Base-by-base conservation (phyloP, 345 rosid species). In the Turritis glabra region DNA sequence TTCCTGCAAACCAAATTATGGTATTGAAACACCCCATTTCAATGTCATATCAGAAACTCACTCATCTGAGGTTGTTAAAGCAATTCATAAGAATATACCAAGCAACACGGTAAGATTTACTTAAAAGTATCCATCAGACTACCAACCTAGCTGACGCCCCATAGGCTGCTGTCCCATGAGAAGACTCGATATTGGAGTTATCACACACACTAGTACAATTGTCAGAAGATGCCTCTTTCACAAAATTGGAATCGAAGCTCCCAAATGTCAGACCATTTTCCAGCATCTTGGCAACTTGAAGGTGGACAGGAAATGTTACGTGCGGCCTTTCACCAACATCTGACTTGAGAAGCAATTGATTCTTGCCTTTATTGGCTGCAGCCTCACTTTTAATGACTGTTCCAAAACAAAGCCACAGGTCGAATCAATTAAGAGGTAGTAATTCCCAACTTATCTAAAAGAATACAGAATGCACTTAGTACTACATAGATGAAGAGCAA, bases 261-360 rank as follows among this genome's bases (percentile, higher is more conserved):
- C 98, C 98, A 86, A 92, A 92, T 63, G 87, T 84, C 76, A 92
- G 79, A 22, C 93, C 93, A 77, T 80, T 87, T 72, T 84, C 87
- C 30, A 90, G 76, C 76, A 82, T 88, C 79, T 88, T 88, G 46
- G 93, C 80, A 44, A 81, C 90, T 78, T 84, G 82, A 74, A 90
- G 87, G 86, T 87, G 96, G 77, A 74, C 79, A 7, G 98, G 95
- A 48, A 92, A 92, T 35, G 85, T 92, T 21, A 92, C 96, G 56
- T 85, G 89, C 40, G 82, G 83, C 50, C 87, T 82, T 74, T 77
- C 86, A 69, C 71, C 61, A 58, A 76, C 63, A 72, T 68, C 54
- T 57, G 83, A 77, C 67, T 71, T 63, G 19, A 80, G 67, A 68
- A 43, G 74, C 58, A 73, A 55, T 65, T 47, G 57, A 59, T 80